phyloP scores from a whole-genome alignment of 345 rosid genomes.

The Rhodomyrtus tomentosa region DNA sequence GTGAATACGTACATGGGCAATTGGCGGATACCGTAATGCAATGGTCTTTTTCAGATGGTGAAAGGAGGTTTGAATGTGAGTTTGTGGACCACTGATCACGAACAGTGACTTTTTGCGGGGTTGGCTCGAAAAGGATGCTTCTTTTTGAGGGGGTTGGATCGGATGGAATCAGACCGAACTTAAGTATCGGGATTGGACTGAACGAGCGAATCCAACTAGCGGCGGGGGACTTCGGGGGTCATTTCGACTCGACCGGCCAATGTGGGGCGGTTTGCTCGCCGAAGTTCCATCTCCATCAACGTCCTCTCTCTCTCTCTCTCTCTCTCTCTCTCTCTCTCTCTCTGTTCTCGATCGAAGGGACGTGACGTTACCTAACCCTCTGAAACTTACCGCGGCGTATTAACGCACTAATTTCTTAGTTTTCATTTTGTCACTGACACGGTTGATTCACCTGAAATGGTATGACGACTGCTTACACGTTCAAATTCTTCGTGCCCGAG shows the following conservation, averaged over 20 bases:
- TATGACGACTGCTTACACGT: neutral
- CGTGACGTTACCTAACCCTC: neutral
- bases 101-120: neutral
- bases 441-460: neutral
- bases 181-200: neutral
- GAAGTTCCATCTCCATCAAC: neutral
- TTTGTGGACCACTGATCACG: neutral
- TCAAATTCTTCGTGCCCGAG: neutral
- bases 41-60: neutral
- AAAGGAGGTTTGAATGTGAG: neutral
- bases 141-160: too few species aligned
- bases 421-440: neutral
- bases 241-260: neutral
- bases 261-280: neutral
- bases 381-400: neutral
- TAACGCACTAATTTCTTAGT: neutral
- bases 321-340: neutral
- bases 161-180: neutral
- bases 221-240: neutral
- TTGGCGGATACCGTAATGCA: neutral
- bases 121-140: neutral
- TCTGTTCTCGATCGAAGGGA: too few species aligned
- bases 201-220: neutral
- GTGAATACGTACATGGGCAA: neutral
- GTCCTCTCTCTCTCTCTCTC: neutral